Conservation (phyloP, 305 asterid genomes). For the Plantago lanceolata region DNA sequence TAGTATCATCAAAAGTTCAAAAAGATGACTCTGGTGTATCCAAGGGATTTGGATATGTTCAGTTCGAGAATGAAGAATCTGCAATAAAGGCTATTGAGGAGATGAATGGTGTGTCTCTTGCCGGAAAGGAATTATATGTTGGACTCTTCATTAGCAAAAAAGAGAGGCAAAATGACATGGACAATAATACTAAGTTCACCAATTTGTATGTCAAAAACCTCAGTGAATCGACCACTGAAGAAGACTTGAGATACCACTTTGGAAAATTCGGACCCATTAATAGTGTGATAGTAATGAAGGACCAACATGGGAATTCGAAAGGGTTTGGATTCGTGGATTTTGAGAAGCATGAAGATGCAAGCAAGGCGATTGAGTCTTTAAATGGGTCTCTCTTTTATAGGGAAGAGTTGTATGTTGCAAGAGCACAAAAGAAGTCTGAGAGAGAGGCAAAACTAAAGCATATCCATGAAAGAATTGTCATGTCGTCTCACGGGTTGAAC, state of each 20-base stretch:
- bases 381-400: constrained; percentile 29
- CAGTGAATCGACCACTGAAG: constrained; percentile 43
- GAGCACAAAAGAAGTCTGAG: constrained; percentile 61
- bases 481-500: constrained; percentile 37
- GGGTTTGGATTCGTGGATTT: constrained; percentile 65
- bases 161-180: constrained; percentile 44
- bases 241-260: constrained; percentile 37
- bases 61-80: constrained; percentile 24
- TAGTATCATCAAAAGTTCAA: constrained; percentile 14
- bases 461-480: constrained; percentile 31
- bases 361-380: constrained; percentile 45
- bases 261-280: constrained; percentile 44
- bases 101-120: constrained; percentile 42
- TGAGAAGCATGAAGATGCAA: constrained; percentile 56
- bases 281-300: constrained; percentile 47
- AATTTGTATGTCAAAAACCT: constrained; percentile 62
- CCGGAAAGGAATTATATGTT: constrained; percentile 45
- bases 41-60: constrained; percentile 35
- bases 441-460: constrained; percentile 55
- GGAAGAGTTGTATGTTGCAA: constrained; percentile 49
- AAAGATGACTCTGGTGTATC: constrained; percentile 21
- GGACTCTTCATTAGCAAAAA: constrained; percentile 56
- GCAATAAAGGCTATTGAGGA: constrained; percentile 28
- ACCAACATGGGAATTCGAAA: constrained; percentile 50
- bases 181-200: constrained; percentile 46